These are phyloP conservation scores for Paracoccidioides brasiliensis DNA, from an alignment of 2,329 filamentous ascomycete genomes.

Conservation along the genomic window DNA sequence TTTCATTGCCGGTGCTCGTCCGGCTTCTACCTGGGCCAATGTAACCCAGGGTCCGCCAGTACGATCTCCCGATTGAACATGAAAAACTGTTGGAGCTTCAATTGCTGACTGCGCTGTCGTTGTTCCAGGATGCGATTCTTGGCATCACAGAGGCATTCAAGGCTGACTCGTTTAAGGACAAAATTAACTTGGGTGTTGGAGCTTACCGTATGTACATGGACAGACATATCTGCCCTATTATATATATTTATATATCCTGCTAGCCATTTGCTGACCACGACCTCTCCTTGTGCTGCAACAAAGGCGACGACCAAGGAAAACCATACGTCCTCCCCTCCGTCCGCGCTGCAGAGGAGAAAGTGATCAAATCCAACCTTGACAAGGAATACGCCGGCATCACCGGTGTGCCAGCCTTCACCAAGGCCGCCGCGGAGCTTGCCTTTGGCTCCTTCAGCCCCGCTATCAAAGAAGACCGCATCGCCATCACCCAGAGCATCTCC, in stretches of 20 bases:
- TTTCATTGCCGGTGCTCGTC: slow-evolving; percentile 37
- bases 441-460: slow-evolving; percentile 71
- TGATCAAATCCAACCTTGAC: slow-evolving; percentile 65
- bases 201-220: slow-evolving; percentile 58
- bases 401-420: slow-evolving; percentile 86
- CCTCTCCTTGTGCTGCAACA: background rate
- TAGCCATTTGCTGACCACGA: slow-evolving; percentile 2
- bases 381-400: slow-evolving; percentile 99
- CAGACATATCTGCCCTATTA: background rate
- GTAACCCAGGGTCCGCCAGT: slow-evolving; percentile 91
- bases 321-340: slow-evolving; percentile 95
- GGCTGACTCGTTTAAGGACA: slow-evolving; percentile 81
- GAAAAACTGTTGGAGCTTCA: background rate
- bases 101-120: slow-evolving; percentile 16
- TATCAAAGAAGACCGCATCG: slow-evolving; percentile 61
- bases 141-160: slow-evolving; percentile 94
- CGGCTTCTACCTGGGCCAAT: slow-evolving; percentile 76
- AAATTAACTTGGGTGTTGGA: slow-evolving; percentile 97
- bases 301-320: slow-evolving; percentile 82
- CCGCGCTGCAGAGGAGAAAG: slow-evolving; percentile 72
- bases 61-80: slow-evolving; percentile 27
- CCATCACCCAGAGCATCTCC: slow-evolving; percentile 95
- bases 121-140: slow-evolving; percentile 32
- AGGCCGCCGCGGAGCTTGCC: slow-evolving; percentile 77
- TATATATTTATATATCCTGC: background rate